A percentile compares a stretch with the other conserved stretches of the same genome.
Evolutionary conservation across 2,329 filamentous ascomycete genomes (phyloP).

Genomic region (Trichophaea hybrida): DNA sequence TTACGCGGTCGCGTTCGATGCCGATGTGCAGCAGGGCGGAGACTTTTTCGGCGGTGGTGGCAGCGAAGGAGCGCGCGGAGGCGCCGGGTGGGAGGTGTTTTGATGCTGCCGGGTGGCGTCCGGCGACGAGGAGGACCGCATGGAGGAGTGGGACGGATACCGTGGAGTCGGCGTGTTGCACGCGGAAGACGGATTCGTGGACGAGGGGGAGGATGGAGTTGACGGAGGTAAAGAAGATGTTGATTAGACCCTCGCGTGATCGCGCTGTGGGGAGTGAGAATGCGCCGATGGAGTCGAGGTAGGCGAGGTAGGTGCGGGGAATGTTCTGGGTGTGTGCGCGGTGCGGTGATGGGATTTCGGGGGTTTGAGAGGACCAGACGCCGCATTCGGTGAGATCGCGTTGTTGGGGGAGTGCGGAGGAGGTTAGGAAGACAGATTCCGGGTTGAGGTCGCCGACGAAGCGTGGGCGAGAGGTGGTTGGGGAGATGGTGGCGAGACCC

Average conservation of each 20-base stretch:
- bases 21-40: conserved; percentile 14
- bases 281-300: conserved; percentile 9
- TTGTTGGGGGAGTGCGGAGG: conserved; percentile 8
- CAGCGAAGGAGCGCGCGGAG: conserved; percentile 3
- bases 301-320: conserved; percentile 2
- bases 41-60: conserved; percentile 11
- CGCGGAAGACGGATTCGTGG: conserved; percentile 1
- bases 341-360: conserved; percentile 5
- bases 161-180: not conserved
- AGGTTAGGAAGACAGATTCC: conserved; percentile 41
- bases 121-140: conserved; percentile 17
- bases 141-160: conserved; percentile 5
- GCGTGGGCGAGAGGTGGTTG: conserved; percentile 29
- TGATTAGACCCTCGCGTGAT: conserved; percentile 10
- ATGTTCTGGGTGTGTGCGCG: conserved; percentile 5
- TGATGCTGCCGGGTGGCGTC: conserved; percentile 12
- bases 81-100: conserved; percentile 5
- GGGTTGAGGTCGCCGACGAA: conserved; percentile 48
- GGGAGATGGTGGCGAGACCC: not conserved
- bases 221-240: conserved; percentile 11
- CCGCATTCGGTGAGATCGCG: conserved; percentile 35
- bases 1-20: conserved; percentile 35
- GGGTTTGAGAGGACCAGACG: conserved; percentile 37
- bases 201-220: conserved; percentile 17
- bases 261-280: conserved; percentile 10